Evolutionary conservation across 2,329 filamentous ascomycete genomes (phyloP), one percentile per base, ranked within the genome.

Genomic region (Colletotrichum eleusines): DNA sequence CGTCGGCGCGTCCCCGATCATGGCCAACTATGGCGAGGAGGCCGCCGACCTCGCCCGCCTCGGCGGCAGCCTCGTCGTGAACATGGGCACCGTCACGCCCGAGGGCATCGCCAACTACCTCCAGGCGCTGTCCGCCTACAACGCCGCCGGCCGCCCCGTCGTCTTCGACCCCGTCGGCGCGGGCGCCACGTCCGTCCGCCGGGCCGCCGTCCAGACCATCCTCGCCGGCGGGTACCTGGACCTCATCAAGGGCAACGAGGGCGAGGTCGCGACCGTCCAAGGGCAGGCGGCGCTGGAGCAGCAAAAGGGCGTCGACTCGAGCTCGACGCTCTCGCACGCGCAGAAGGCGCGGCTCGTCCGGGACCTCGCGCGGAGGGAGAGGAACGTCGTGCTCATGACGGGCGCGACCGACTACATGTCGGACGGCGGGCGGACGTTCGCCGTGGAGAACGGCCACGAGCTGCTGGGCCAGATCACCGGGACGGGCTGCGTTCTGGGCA

Each of bases 241-340:
- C 79, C 85, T 98, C 51, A 95, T 98, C 81, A 98, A 98, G 79
- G 95, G 95, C 59, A 98, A 98, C 81, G 94, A 97, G 78, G 90
- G 92, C 64, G 96, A 98, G 80, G 94, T 98, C 72, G 85, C 88
- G 58, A 90, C 92, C 3, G 90, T 95, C 0, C 88, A 87, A 48
- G 92, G 91, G 51, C 84, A 87, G 74, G 72, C 50, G 66, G 70
- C 50, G 57, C 40, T 66, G 16, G 72, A 84, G 2, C 88, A 90
- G 73, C 95, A 98, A 81, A 90, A 91, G 53, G 95, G 95, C 59
- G 95, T 98, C 14, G 95, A 98, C 81, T 94, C 91, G 73, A 88
- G 87, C 5, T 89, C 75, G 77, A 89, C 73, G 78, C 83, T 84
- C 2, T 71, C 78, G 5, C 77, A 79, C 23, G 74, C 83, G 1